Conservation (phyloP, 257 asterid genomes). For the Penstemon barbatus region DNA sequence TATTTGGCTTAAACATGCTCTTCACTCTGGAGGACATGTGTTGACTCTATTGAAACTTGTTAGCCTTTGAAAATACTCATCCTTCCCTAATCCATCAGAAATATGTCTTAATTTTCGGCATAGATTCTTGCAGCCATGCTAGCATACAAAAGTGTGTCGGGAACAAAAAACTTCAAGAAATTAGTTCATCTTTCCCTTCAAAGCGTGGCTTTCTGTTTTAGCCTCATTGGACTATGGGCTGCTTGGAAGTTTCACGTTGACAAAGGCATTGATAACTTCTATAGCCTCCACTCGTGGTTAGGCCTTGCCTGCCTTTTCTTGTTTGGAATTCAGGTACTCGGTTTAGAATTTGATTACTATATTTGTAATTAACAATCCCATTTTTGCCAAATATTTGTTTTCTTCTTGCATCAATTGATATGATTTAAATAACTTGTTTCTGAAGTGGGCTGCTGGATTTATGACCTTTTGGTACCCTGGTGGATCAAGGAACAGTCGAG, state of each 20-base stretch:
- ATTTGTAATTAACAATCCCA: neutral
- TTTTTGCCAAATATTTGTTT: no score
- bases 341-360: neutral
- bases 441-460: constrained; percentile 79
- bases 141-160: constrained; percentile 78
- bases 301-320: constrained; percentile 74
- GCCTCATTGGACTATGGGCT: constrained; percentile 73
- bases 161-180: constrained; percentile 67
- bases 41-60: neutral
- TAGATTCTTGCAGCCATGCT: constrained; percentile 66
- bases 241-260: constrained; percentile 83
- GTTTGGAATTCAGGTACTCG: constrained; percentile 72
- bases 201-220: constrained; percentile 51
- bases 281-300: constrained; percentile 91
- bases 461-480: constrained; percentile 86
- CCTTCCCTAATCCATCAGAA: neutral
- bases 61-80: neutral
- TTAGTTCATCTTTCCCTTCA: constrained; percentile 71
- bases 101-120: constrained; percentile 15
- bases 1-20: neutral
- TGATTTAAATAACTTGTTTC: neutral
- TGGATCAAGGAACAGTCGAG: constrained; percentile 67
- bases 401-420: neutral
- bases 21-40: neutral
- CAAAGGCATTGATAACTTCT: constrained; percentile 76